Base-by-base conservation (phyloP, 352 stramenopile genomes). In the Phytophthora cajani region DNA sequence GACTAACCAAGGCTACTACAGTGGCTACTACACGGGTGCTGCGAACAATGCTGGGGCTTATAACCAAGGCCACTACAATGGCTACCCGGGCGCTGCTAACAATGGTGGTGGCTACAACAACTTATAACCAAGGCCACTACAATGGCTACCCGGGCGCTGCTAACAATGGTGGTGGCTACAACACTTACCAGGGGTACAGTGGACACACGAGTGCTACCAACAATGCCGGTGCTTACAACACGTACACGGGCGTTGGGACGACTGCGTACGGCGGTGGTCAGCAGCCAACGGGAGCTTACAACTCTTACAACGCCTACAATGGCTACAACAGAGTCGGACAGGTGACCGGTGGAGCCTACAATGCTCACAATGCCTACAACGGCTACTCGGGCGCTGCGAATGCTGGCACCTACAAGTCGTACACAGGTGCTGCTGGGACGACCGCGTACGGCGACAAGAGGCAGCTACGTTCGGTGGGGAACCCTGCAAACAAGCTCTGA, bases 311-410 rank as follows among this genome's bases (percentile, higher is more conserved):
- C 5, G 12, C 12, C 11, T 46, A 46, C 38, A n/a, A n/a, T 19
- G 38, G 38, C 16, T 46, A 46, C 38, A 46, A 46, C 38, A 14
- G 38, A n/a, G 38, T 14, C 32, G 32, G 32, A 36, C 32, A 36
- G 32, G 8, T 12, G 32, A 36, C 32, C 32, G 12, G 38, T 17
- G 38, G 38, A 6, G 38, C 10, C 38, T 44, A 44, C 38, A 44
- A n/a, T 17, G 49, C 32, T 8, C 63, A 69, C 54, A 57, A 47
- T 17, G 49, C 32, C 12, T 69, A 69, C 54, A 57, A 47, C 14
- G 11, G 21, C 19, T 53, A 53, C 19, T 32, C 47, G 19, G 19
- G 47, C 30, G 47, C 47, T 6, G 10, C 47, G n/a, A 16, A 8
- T 30, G 21, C 47, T 14, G 47, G 47, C 9, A 30, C 47, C 10